Base-by-base conservation (phyloP, 2,329 filamentous ascomycete genomes). In the Penicillium sp. region DNA sequence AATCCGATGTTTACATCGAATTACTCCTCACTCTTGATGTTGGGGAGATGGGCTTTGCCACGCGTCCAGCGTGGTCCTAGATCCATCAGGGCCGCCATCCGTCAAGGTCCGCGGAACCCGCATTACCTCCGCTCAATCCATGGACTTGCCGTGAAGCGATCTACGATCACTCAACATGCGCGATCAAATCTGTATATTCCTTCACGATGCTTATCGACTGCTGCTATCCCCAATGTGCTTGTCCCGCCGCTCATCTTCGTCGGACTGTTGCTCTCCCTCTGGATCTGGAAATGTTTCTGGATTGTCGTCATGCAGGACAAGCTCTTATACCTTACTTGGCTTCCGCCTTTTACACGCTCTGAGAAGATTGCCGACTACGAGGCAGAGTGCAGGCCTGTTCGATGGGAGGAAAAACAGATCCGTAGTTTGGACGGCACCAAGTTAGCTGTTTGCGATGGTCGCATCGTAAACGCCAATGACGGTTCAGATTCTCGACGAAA, bases 291-390 rank as follows among this genome's bases (percentile, higher is more conserved):
- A 66, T 89, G 85, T 61, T 66, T 81, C 43, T 86, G 88, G 81
- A 80, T 89, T 70, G 74, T 91, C 23, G 56, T 86, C 4, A 86
- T 89, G 62, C 87, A 90, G 68, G 87, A 90, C 61, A 84, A 85
- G 62, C 87, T 90, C 61, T 85, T 90, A 49, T 90, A 89, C 68
- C 88, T 89, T 72, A 85, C 86, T 0, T 85, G 84, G 37, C 69
- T 89, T 41, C 85, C 86, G 14, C 86, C 86, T 2, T 85, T 85
- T 59, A 76, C 86, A 0, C 77, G 85, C 13, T 74, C 77, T 20
- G 84, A 89, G 69, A 81, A 70, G 46, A 83, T 90, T 29, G 69
- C 71, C 3, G 80, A 86, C 56, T 89, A 87, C 61, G 71, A 71
- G 22, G 63, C 65, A 3, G 73, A 77, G 29, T 87, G 83, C 53